A percentile compares a stretch with the other conserved stretches of the same genome.
Evolutionary conservation across 139 green algal species (phyloP).

Genomic region (Mychonastes homosphaera): DNA sequence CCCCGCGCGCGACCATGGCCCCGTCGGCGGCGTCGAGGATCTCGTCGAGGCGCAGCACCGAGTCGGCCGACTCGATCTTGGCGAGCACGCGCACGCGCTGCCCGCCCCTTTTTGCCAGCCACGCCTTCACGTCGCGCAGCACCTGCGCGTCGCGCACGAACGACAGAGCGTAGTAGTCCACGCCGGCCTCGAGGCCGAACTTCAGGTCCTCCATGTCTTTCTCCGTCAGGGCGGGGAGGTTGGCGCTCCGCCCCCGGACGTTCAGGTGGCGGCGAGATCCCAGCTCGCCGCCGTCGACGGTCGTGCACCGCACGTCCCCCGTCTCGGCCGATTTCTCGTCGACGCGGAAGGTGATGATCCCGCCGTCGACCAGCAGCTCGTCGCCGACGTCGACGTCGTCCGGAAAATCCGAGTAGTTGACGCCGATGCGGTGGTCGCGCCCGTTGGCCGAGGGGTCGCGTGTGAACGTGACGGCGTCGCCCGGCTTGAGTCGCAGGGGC

Average conservation of each 20-base stretch:
- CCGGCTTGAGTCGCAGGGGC: conserved; percentile 51
- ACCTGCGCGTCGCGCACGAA: conserved; percentile 56
- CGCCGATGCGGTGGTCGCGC: conserved; percentile 34
- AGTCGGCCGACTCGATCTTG: conserved; percentile 72
- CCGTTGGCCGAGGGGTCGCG: conserved; percentile 51
- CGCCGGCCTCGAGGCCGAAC: conserved; percentile 48
- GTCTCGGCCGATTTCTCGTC: no score
- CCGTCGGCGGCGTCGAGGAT: conserved; percentile 70
- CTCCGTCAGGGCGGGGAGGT: conserved; percentile 70
- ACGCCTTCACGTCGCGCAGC: conserved; percentile 64
- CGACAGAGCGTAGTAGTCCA: conserved; percentile 73
- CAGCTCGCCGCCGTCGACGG: conserved; percentile 63
- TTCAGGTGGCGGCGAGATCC: conserved; percentile 65
- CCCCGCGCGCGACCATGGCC: conserved; percentile 72
- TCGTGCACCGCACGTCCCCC: conserved; percentile 10
- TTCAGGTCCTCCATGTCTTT: conserved; percentile 71
- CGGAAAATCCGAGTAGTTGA: conserved; percentile 76
- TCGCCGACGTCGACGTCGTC: conserved; percentile 60
- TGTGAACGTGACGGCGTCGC: conserved; percentile 55
- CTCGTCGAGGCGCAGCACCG: conserved; percentile 51
- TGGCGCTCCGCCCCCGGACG: conserved; percentile 69
- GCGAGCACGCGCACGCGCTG: conserved; percentile 38
- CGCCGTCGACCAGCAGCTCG: conserved; percentile 65
- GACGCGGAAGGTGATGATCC: conserved; percentile 45
- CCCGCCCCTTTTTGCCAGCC: conserved; percentile 37